Evolutionary conservation across 2,329 filamentous ascomycete genomes (phyloP), one percentile per base, ranked within the genome.

Genomic region (Aspergillus nomiae): DNA sequence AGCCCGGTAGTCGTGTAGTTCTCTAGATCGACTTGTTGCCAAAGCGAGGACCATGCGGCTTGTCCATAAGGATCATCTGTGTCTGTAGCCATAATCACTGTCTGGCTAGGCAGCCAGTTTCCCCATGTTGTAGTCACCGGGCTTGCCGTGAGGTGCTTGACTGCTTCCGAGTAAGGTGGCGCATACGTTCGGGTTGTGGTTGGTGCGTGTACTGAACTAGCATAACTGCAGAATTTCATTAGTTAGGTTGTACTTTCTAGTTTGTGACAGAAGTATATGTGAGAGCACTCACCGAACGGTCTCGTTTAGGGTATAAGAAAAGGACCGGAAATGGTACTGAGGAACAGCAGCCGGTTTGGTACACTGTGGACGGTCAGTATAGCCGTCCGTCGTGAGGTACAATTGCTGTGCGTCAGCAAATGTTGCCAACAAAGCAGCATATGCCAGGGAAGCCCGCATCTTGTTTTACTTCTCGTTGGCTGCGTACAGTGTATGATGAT

Each of bases 31-130:
- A 73, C 74, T 9, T 64, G 50, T 30, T 67, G 46, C 77, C 77
- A 78, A 60, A 76, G 67, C 1, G 73, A 73, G 4, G 74, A 74
- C 74, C 76, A 79, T 3, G 76, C 76, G 11, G 74, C 73, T 64
- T 77, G 72, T 9, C 75, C 76, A 61, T 77, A 78, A 9, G 70
- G 67, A 43, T 77, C 70, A 1, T 62, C 53, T 2, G 64, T 69
- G 51, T 76, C 73, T 34, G 67, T 74, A 9, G 73, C 74, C 19
- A 61, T 68, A 34, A 74, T 67, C 0, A 50, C 59, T 0, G 74
- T 76, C 19, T 72, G 59, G 12, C 64, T 70, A n/a, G 74, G 75
- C 41, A 74, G 48, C 74, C 74, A 77, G n/a, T 62, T 74, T 2
- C 75, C 75, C 75, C 75, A 77, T 2, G 71, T 75, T 12, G 73